These are phyloP conservation scores for Beauveria scarabaeidicola DNA, from an alignment of 2,329 filamentous ascomycete genomes.

Conservation along the genomic window DNA sequence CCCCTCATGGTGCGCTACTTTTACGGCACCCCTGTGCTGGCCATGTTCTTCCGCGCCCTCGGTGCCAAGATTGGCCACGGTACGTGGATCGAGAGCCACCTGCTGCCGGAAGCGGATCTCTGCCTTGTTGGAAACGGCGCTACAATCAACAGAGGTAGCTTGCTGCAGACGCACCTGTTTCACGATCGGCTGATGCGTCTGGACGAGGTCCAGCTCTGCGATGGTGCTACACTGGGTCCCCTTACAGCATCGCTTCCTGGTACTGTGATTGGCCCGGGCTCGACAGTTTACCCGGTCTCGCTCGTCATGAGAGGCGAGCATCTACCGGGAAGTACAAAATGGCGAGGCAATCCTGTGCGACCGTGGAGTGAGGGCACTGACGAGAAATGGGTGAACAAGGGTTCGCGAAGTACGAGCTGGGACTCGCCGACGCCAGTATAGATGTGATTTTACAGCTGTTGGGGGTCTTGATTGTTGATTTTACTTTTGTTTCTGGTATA, in stretches of 20 bases:
- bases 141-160: constrained; percentile 15
- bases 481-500: neutral
- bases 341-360: constrained; percentile 16
- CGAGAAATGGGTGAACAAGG: neutral
- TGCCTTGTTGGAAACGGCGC: constrained; percentile 14
- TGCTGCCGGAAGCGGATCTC: constrained; percentile 17
- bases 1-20: constrained; percentile 13
- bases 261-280: constrained; percentile 15
- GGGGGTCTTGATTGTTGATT: neutral
- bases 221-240: constrained; percentile 16
- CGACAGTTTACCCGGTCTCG: constrained; percentile 15
- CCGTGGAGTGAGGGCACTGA: constrained; percentile 12
- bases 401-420: neutral
- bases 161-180: constrained; percentile 17
- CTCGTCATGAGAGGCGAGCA: constrained; percentile 18
- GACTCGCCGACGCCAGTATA: constrained; percentile 3
- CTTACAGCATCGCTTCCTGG: constrained; percentile 15
- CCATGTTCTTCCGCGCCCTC: constrained; percentile 14
- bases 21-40: constrained; percentile 16
- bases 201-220: constrained; percentile 14
- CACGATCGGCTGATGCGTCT: constrained; percentile 18
- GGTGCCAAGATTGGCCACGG: constrained; percentile 17
- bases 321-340: constrained; percentile 14
- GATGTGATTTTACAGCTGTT: neutral
- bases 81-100: constrained; percentile 17